Conservation (phyloP, 148 eudicot genomes). For the Limonium bicolor region DNA sequence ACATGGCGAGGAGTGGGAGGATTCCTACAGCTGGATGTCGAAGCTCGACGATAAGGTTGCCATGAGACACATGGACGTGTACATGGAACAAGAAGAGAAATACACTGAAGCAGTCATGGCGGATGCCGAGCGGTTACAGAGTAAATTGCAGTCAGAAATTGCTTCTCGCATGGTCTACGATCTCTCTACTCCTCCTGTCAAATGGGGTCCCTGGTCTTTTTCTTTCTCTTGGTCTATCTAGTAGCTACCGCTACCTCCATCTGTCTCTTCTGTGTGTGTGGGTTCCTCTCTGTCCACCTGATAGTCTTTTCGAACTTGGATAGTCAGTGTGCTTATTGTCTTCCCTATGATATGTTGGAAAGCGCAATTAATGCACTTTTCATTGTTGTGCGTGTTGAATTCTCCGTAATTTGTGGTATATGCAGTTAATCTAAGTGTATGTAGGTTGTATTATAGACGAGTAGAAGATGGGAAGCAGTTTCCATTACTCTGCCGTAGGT, state of each 20-base stretch:
- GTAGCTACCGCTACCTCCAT: no score
- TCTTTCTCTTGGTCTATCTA: neutral
- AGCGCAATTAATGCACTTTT: neutral
- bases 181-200: slow-evolving; percentile 70
- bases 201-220: slow-evolving; percentile 87
- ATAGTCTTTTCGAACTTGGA: no score
- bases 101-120: slow-evolving; percentile 80
- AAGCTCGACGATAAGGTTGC: slow-evolving; percentile 75
- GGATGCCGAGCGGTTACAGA: slow-evolving; percentile 40
- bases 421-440: slow-evolving; percentile 23
- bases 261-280: neutral
- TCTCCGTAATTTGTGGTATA: neutral
- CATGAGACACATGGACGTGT: slow-evolving; percentile 91
- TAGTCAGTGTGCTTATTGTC: no score
- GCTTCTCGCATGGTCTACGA: slow-evolving; percentile 60
- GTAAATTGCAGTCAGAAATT: slow-evolving; percentile 71
- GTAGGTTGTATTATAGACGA: slow-evolving; percentile 86
- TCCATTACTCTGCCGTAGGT: slow-evolving; percentile 74
- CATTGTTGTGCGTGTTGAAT: neutral
- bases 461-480: slow-evolving; percentile 87
- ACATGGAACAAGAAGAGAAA: slow-evolving; percentile 92
- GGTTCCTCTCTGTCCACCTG: no score
- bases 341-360: neutral
- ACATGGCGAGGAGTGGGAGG: slow-evolving; percentile 61
- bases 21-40: slow-evolving; percentile 89